Evolutionary conservation across 1,139 yeast genomes (phyloP), one percentile per base, ranked within the genome.

Genomic region (Sugiyamaella japonica): DNA sequence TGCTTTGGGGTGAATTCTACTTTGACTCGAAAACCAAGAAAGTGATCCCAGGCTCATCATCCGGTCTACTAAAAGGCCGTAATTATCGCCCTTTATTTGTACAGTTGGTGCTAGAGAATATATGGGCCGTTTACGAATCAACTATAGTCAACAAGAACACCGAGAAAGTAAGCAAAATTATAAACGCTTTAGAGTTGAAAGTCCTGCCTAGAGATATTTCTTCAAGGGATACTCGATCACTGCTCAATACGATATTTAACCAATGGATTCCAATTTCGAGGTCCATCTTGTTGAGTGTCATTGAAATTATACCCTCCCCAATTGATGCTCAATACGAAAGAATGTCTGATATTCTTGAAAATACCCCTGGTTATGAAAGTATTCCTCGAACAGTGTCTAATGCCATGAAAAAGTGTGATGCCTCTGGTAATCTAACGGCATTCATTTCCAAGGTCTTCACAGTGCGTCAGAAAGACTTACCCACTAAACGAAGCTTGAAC

Each of bases 221-320:
- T 55, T 83, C 96, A 0, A 89, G 86, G 66, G 97, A 93, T 66
- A 76, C 82, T 53, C 84, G 83, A 61, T 75, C 75, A 49, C 70
- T 89, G 44, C 71, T 90, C 39, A 79, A 78, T 55, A 75, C 82
- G n/a, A 81, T 95, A 9, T 83, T 91, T 83, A 82, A 90, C 1
- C 98, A 91, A 66, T 95, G 99, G 98, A 76, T 95, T 25, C 98
- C 99, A 0, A 81, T 95, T 8, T 86, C 97, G 38, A 85, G 88
- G 50, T 89, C 98, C 0, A 81, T 93, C 17, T 73, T 93, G 38
- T 79, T 95, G 9, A 83, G 95, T 2, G 96, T 93, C 2, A 86
- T 91, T 43, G 95, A 89, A 56, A 82, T 82, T 59, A 71, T 95
- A 50, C 97, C 98, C 0, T 86, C 95, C 12, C 99, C 99, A 0